Conservation (phyloP, 768 basidiomycete species). For the Suillus decipiens region DNA sequence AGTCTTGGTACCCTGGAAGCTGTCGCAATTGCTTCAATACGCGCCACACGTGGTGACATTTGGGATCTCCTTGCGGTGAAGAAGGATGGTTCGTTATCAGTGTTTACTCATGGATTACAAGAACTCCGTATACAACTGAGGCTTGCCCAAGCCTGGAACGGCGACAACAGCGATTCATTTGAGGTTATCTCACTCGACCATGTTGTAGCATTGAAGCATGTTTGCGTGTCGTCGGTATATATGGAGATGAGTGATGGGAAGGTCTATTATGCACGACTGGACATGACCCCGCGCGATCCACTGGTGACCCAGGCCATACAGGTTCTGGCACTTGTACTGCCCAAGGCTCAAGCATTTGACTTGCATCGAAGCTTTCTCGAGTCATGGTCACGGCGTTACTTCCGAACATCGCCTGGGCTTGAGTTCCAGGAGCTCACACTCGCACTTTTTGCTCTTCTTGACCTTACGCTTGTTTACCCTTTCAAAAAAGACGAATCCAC, state of each 20-base stretch:
- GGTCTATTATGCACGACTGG: conserved; percentile 47
- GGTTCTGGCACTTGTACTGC: conserved; percentile 61
- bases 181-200: conserved; percentile 23
- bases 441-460: conserved; percentile 53
- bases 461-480: conserved; percentile 33
- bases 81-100: conserved; percentile 50
- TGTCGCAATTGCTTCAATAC: conserved; percentile 56
- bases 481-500: conserved; percentile 15
- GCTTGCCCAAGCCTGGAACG: conserved; percentile 15
- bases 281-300: conserved; percentile 54
- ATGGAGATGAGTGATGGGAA: conserved; percentile 55
- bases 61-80: conserved; percentile 72
- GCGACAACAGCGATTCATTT: conserved; percentile 7
- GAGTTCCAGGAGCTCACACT: conserved; percentile 59
- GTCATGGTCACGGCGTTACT: conserved; percentile 52
- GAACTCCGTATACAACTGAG: conserved; percentile 41
- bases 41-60: conserved; percentile 61
- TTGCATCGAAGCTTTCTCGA: conserved; percentile 59
- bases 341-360: conserved; percentile 53
- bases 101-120: conserved; percentile 65
- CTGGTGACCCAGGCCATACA: conserved; percentile 63
- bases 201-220: conserved; percentile 49
- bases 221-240: conserved; percentile 52
- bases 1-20: conserved; percentile 44
- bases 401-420: conserved; percentile 44